Conservation (phyloP, 2,329 filamentous ascomycete species). For the Knufia petricola region DNA sequence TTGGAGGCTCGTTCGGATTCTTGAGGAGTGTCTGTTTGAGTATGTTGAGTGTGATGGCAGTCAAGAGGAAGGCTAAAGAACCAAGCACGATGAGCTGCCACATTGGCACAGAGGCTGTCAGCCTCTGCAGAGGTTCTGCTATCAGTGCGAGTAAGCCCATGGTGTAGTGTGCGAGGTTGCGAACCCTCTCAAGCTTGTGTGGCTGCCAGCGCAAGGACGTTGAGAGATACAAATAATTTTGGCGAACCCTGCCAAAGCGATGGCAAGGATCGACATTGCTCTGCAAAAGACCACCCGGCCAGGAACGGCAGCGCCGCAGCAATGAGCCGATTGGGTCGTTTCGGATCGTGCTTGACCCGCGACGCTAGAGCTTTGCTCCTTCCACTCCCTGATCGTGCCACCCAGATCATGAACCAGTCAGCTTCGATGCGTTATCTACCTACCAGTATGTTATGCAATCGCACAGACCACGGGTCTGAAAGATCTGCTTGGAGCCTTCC, state of each 20-base stretch:
- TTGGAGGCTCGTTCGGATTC: constrained; percentile 69
- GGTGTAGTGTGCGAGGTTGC: constrained; percentile 11
- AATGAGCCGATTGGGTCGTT: no score
- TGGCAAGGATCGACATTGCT: no score
- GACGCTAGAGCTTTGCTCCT: no score
- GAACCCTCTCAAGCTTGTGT: neutral
- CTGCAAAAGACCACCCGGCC: no score
- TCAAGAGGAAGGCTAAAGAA: constrained; percentile 39
- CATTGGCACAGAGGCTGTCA: constrained; percentile 37
- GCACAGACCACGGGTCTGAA: no score
- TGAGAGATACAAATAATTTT: neutral
- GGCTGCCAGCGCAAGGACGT: neutral
- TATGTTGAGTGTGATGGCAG: constrained; percentile 67
- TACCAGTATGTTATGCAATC: no score
- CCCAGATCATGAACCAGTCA: no score
- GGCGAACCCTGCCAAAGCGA: neutral
- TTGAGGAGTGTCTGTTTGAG: constrained; percentile 68
- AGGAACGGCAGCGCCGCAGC: no score
- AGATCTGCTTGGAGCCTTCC: no score
- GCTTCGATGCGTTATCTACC: no score
- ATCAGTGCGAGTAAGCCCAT: constrained; percentile 46
- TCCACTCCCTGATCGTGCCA: no score
- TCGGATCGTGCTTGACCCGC: no score
- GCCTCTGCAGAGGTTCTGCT: constrained; percentile 36
- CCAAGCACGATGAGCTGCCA: constrained; percentile 38